Evolutionary conservation across 2,329 filamentous ascomycete species (phyloP).

Genomic region (Diaporthe amygdali): DNA sequence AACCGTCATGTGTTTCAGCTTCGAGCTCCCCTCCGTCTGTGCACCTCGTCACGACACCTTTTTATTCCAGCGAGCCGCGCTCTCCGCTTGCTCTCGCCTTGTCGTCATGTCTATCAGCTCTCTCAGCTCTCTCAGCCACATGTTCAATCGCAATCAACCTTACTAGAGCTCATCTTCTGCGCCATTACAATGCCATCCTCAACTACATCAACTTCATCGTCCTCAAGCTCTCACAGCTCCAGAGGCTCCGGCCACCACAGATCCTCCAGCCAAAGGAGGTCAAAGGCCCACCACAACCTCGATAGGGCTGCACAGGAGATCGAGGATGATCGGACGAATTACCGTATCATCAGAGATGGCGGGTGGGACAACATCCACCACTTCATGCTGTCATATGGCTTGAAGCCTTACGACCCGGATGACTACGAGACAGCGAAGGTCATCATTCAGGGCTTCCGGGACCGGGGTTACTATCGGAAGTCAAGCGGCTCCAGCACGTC

Average conservation of each 20-base stretch:
- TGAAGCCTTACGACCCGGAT: constrained; percentile 25
- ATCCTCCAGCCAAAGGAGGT: constrained; percentile 20
- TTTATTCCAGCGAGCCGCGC: constrained; percentile 7
- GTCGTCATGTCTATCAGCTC: background rate
- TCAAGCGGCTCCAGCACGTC: constrained; percentile 11
- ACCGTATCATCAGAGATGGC: constrained; percentile 25
- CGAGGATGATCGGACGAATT: constrained; percentile 26
- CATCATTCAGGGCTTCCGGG: constrained; percentile 27
- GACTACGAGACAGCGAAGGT: constrained; percentile 26
- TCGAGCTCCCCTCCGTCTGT: constrained; percentile 23
- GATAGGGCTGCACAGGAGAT: constrained; percentile 19
- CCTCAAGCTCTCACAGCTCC: constrained; percentile 19
- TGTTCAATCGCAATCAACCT: background rate
- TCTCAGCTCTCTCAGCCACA: background rate
- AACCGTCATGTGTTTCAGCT: constrained; percentile 20
- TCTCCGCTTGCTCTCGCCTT: constrained; percentile 11
- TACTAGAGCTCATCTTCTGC: background rate
- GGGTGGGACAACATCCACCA: constrained; percentile 27
- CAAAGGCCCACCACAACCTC: constrained; percentile 26
- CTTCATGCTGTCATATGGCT: constrained; percentile 26
- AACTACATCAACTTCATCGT: constrained; percentile 21
- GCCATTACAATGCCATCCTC: constrained; percentile 20
- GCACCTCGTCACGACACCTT: constrained; percentile 16
- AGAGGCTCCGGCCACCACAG: constrained; percentile 14
- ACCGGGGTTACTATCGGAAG: constrained; percentile 24